Base-by-base conservation (phyloP, 1,284 basidiomycete species). In the Coniferiporia weirii region DNA sequence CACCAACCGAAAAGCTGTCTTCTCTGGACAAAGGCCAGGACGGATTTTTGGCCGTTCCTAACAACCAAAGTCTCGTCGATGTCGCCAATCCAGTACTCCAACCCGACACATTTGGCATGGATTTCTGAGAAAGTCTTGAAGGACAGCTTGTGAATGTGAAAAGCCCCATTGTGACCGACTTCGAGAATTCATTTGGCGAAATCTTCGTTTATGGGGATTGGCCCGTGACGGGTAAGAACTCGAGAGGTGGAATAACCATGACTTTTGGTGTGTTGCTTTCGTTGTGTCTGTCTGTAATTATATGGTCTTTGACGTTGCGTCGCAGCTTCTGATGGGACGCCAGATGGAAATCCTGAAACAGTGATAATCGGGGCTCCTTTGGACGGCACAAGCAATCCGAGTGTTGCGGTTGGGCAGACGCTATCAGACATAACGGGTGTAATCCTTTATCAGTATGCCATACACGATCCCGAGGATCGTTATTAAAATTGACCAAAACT, bases 111-210 rank as follows among this genome's bases (percentile, higher is more conserved):
- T 85, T 75, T 62, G 83, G 83, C 3, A 66, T 85, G 48, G 83
- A 85, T 65, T 86, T 86, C 66, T 87, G 83, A 83, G 77, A 82
- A 66, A 84, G 81, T 65, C 71, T 85, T 13, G 80, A 83, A 63
- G 83, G 82, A 1, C 78, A 80, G 64, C 72, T 86, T 1, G 83
- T 87, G n/a, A 79, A 75, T 1, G 71, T 86, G 44, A 77, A 74
- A 4, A 72, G 70, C 12, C 83, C 84, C 1, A 69, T 74, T 7
- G 76, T 80, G 1, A 66, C 79, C 6, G 72, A 76, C 61, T 84
- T 84, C 66, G 73, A 76, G 20, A 83, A 83, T 63, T 70, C 68
- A 20, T 84, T 77, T 65, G 79, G 79, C 3, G 81, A 84, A 51
- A 75, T 85, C 48, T 86, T 82, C 82, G 80, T 81, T 0, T 74